A percentile compares a stretch with the other conserved stretches of the same genome.
Conservation (phyloP, 148 eudicot genomes). For the Chenopodium album region DNA sequence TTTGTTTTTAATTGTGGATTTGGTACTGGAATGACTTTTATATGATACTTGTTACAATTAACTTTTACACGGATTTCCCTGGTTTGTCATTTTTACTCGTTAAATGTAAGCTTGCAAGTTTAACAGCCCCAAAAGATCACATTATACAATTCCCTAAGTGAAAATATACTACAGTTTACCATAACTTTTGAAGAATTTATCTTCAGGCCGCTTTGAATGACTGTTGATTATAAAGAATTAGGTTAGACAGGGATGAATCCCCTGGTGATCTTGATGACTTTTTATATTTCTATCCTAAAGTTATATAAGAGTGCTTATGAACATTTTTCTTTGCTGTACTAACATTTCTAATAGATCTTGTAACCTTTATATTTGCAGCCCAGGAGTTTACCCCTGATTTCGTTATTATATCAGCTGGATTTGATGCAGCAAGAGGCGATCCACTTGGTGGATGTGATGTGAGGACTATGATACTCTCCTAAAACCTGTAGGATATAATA, state of each 20-base stretch:
- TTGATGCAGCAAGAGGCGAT: slow-evolving; percentile 99
- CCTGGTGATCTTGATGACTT: background rate
- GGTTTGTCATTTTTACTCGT: background rate
- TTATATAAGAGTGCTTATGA: background rate
- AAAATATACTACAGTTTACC: too few species aligned
- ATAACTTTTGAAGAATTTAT: too few species aligned
- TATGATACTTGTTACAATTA: background rate
- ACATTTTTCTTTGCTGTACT: background rate
- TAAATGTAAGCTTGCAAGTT: too few species aligned
- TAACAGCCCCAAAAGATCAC: too few species aligned
- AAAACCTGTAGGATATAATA: background rate
- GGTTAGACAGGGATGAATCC: background rate
- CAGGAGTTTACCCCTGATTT: slow-evolving; percentile 85
- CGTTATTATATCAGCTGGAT: slow-evolving; percentile 93
- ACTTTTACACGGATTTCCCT: background rate
- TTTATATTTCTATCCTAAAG: background rate
- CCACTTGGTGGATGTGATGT: slow-evolving; percentile 99
- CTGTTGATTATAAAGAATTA: background rate
- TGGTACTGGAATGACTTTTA: background rate
- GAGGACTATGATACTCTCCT: slow-evolving; percentile 27
- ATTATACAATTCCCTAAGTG: too few species aligned
- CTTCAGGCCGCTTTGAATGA: too few species aligned
- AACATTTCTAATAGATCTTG: slow-evolving; percentile 8
- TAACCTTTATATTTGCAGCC: slow-evolving; percentile 50
- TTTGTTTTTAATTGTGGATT: background rate